Base-by-base conservation (phyloP, 2,329 filamentous ascomycete genomes). In the Graphium sp. region DNA sequence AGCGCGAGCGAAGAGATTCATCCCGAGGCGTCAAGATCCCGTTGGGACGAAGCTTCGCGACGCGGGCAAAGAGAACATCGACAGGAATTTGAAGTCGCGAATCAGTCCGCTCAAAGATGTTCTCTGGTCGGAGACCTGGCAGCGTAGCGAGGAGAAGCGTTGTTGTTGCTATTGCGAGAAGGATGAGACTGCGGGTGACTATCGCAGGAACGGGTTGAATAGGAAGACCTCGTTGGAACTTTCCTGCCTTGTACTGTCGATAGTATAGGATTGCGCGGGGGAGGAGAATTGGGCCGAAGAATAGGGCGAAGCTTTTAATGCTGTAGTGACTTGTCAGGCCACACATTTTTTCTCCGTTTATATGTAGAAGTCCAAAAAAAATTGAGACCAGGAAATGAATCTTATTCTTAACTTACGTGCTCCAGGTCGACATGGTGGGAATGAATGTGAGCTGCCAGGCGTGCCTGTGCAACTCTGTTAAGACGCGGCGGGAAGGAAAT, bases 31-130 rank as follows among this genome's bases (percentile, higher is more conserved):
- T 74, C 3, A 81, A 58, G 7, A 39, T 38, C 22, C 41, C 39
- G 20, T 39, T 39, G 1, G 63, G 55, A 0, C 75, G 66, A 2
- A 75, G 44, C 2, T 61, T 49, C 4, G 62, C 52, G 7, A 95
- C 63, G 11, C 87, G 79, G 34, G 66, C 71, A 51, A 93, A 89
- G 35, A 95, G 64, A 19, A 91, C 74, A 44, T 87, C 80, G 23
- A 70, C 75, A n/a, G 83, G 74, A 23, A 80, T 87, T 42, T 84
- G 79, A 12, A 95, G 70, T 19, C 85, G 80, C 28, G 82, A 89
- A 32, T 73, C 62, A 1, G 87, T 94, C 12, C 60, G 50, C 18
- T 51, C 45, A 60, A 95, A 93, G 49, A 95, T 58, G 53, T 94
- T 94, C 46, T 82, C 73, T 5, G 80, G 77, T 5, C 68, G 58